A percentile compares a stretch with the other conserved stretches of the same genome.
phyloP scores from a whole-genome alignment of 495 filamentous ascomycete genomes.

The Terfezia boudieri region DNA sequence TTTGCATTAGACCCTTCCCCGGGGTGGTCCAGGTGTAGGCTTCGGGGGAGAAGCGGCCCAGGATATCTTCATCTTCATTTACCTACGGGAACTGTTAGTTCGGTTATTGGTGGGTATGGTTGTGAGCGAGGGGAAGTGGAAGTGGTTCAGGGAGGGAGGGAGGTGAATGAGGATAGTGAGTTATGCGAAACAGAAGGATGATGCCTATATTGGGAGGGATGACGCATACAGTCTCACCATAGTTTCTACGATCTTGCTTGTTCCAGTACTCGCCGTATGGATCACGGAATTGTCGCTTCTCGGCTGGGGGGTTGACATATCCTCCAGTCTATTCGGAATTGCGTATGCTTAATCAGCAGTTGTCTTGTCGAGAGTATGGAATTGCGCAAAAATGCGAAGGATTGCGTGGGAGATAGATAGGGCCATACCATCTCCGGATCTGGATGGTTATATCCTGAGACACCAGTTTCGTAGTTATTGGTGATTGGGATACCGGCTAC shows the following conservation, averaged over 20 bases:
- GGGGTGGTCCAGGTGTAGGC: conserved; percentile 69
- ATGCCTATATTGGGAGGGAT: not conserved
- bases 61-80: conserved; percentile 90
- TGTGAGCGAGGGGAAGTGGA: no score
- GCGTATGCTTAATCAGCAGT: not conserved
- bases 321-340: conserved; percentile 49
- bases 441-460: not conserved
- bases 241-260: conserved; percentile 88
- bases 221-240: conserved; percentile 45
- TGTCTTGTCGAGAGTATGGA: not conserved
- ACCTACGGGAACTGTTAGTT: conserved; percentile 15
- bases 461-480: not conserved
- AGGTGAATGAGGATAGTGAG: no score
- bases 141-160: no score
- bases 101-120: no score
- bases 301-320: conserved; percentile 65
- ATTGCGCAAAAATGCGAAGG: not conserved
- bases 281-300: conserved; percentile 77
- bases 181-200: no score
- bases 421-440: conserved; percentile 15
- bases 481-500: conserved; percentile 26
- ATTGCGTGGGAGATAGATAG: not conserved
- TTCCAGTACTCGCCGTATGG: conserved; percentile 95
- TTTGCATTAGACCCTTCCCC: conserved; percentile 45
- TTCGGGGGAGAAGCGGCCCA: conserved; percentile 74